Evolutionary conservation across 2,329 filamentous ascomycete genomes (phyloP), one percentile per base, ranked within the genome.

Genomic region (Colletotrichum musicola): DNA sequence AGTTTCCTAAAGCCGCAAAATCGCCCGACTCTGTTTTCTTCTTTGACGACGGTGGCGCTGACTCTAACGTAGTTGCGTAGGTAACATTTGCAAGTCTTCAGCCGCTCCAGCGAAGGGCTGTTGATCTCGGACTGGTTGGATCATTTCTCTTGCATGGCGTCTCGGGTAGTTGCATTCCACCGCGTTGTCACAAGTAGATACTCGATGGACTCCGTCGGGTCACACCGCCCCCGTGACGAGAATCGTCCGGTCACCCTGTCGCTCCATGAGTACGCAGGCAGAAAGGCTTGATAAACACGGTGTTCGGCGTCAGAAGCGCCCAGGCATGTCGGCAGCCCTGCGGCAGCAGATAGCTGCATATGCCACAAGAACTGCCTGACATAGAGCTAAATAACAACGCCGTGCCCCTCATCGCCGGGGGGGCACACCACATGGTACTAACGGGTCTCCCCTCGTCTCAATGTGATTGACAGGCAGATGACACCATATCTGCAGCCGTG

Each of bases 111-210:
- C 22, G n/a, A 7, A 9, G 35, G 22, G 16, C 2, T 16, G 38
- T 40, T 20, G 6, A 49, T 20, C n/a, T 25, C 10, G 22, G 42
- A 30, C 46, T 30, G 55, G 38, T 9, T 12, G 38, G 40, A 57
- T 57, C 38, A 27, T 46, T 20, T 44, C 4, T 46, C 18, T 40
- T 16, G 40, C 40, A 47, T 25, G 20, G n/a, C 35, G 55, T 6
- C 18, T 30, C 55, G 40, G 42, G 40, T 30, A 35, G 16, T 30
- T 47, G 40, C 55, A 20, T 46, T 40, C 42, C 40, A 27, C 25
- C 40, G 42, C 55, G 2, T 47, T 16, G 55, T 58, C 55, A 58
- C 55, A 58, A 42, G 55, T 58, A 40, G 55, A 58, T 58, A 58
- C 55, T 42, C 55, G 42, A 27, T 10, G n/a, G 55, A 47, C 42